Evolutionary conservation across 2,329 filamentous ascomycete genomes (phyloP).

Genomic region (Calonectria hongkongensis): DNA sequence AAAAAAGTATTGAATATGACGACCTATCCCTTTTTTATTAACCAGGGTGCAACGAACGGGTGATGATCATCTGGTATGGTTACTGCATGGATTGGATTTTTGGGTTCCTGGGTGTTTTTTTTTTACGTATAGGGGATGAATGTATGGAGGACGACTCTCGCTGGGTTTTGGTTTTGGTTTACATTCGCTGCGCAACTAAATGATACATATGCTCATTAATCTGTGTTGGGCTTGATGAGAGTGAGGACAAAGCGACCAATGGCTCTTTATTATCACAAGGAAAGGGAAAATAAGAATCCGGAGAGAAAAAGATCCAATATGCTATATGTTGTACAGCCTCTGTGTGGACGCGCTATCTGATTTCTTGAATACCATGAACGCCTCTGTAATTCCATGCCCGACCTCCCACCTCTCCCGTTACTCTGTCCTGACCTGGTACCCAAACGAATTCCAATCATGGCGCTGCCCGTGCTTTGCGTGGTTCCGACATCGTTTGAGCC

Average conservation of each 20-base stretch:
- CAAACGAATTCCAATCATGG: constrained; percentile 29
- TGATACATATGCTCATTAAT: constrained; percentile 17
- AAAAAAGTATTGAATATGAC: constrained; percentile 27
- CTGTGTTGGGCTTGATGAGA: background rate
- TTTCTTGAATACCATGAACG: constrained; percentile 30
- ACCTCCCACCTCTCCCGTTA: constrained; percentile 7
- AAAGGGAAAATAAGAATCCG: constrained; percentile 25
- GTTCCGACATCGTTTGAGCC: constrained; percentile 19
- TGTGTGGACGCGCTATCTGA: constrained; percentile 37
- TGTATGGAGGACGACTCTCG: constrained; percentile 17
- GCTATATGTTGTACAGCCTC: constrained; percentile 14
- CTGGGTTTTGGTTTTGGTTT: constrained; percentile 26
- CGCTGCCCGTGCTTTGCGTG: constrained; percentile 14
- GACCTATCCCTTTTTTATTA: constrained; percentile 8
- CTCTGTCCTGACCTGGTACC: constrained; percentile 25
- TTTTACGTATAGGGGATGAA: constrained; percentile 1
- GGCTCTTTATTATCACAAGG: constrained; percentile 12
- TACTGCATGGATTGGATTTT: constrained; percentile 29
- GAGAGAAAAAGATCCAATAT: constrained; percentile 27
- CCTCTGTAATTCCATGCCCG: constrained; percentile 31
- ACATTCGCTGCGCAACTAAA: constrained; percentile 30
- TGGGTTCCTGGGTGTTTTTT: constrained; percentile 6
- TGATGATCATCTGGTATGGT: constrained; percentile 32
- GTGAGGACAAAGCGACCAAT: constrained; percentile 13
- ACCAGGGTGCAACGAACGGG: constrained; percentile 30